Base-by-base conservation (phyloP, 2,329 filamentous ascomycete species). In the Cytospora chrysosperma region DNA sequence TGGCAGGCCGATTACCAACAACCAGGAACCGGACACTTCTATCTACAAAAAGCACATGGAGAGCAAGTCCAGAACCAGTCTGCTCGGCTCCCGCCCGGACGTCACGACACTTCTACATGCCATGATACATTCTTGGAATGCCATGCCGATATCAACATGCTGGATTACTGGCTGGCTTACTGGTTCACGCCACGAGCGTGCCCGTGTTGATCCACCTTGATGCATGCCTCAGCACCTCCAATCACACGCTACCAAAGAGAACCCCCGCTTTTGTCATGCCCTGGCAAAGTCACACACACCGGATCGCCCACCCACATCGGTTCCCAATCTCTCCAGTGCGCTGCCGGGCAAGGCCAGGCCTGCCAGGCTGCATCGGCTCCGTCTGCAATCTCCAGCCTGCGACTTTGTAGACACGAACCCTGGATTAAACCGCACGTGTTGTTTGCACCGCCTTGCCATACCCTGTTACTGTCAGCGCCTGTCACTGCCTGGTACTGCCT, bases 321-420 rank as follows among this genome's bases (percentile, higher is more conserved):
- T 30, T 43, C 28, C 57, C 54, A 60, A 63, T 63, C 53, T 61
- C 61, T 58, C 30, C 43, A 40, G 34, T 32, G 54, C n/a, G 24
- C 56, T 43, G 28, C 56, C 50, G 30, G 50, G 40, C 21, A 34
- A 37, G 26, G 51, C 56, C 59, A 56, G 59, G 40, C 57, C 59
- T 30, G 51, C 56, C 59, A 56, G 59, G 40, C 57, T 62, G 40
- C 54, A 54, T 65, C 61, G 50, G 50, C 62, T 63, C 56, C 60
- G 56, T 63, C 56, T 60, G 60, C 56, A 65, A 65, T 65, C 60
- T 57, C 61, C 60, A 63, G 56, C 57, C 56, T 63, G 60, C 60
- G n/a, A 63, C 51, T 54, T 37, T 60, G 59, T 50, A 61, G 37
- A 53, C 59, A 34, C 59, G 53, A 56, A 60, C 47, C 56, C 47